Base-by-base conservation (phyloP, 139 green algal genomes). In the Yamagishiella unicocca region DNA sequence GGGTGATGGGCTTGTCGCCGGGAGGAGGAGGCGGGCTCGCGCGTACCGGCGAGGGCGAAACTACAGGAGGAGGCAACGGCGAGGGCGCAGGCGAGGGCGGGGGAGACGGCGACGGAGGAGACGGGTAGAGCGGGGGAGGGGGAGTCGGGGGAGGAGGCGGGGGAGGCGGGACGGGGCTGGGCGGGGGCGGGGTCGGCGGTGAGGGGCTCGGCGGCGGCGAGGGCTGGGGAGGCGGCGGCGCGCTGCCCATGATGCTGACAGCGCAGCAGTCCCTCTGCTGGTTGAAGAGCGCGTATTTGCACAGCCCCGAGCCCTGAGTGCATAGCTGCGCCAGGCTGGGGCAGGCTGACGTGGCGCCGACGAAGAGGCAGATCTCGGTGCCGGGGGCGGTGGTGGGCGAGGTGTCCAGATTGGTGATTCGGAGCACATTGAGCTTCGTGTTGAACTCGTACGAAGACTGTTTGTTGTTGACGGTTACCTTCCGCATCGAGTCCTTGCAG, bases 231-330 rank as follows among this genome's bases (percentile, higher is more conserved):
- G 62, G 61, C 38, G 64, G 74, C 64, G 68, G n/a, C 24, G 61
- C 40, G 38, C 25, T 17, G 46, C 74, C 74, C 24, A 25, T 7
- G 4, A 73, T 29, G 37, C 37, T 29, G 37, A 72, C 55, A 8
- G 79, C 58, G 83, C 83, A 88, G 83, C 83, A 88, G 53, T 84
- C 74, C 0, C 21, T 29, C n/a, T 79, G 35, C 33, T n/a, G 4
- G 74, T 84, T 84, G 74, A 89, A 89, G 2, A 89, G 27, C 6
- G 84, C 58, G 8, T 71, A 82, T 55, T 50, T 75, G 73, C 73
- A 84, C n/a, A 62, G 27, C 29, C 79, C 79, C 5, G 35, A 22
- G 54, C 31, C 37, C 31, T 6, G 14, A 8, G 31, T 29, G 73
- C 73, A 89, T 19, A 89, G 73, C 35, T 79, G 61, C 19, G 14